A percentile compares a stretch with the other conserved stretches of the same genome.
phyloP scores from a whole-genome alignment of 441 rosid species.

The Flueggea neowawraea region DNA sequence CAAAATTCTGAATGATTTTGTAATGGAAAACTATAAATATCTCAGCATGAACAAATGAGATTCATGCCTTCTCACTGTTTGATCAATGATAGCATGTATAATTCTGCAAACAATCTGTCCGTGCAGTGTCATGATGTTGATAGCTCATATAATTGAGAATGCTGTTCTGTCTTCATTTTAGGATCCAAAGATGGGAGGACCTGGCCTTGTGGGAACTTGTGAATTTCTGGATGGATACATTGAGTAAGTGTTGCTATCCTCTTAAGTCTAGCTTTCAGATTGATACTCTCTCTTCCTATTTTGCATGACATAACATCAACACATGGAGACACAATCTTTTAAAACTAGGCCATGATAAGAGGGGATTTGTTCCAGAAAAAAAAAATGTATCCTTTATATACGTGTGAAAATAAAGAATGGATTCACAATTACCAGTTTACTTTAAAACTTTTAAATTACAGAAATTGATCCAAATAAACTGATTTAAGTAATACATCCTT shows the following conservation, averaged over 20 bases:
- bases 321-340: too few species aligned
- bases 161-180: constrained; percentile 25
- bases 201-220: constrained; percentile 76
- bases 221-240: constrained; percentile 71
- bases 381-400: too few species aligned
- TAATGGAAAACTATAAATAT: background rate
- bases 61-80: too few species aligned
- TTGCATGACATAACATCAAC: background rate
- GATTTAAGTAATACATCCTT: too few species aligned
- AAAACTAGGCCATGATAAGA: too few species aligned
- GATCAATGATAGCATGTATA: too few species aligned
- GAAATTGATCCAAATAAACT: too few species aligned
- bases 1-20: background rate
- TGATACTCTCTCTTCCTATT: background rate
- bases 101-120: too few species aligned
- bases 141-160: constrained; percentile 5
- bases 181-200: constrained; percentile 93
- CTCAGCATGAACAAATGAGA: background rate
- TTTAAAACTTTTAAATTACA: too few species aligned
- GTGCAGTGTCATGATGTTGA: background rate
- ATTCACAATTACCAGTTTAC: too few species aligned
- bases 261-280: background rate
- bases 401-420: too few species aligned
- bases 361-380: too few species aligned
- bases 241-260: constrained; percentile 53